Evolutionary conservation across 768 basidiomycete genomes (phyloP).

Genomic region (Dioszegia hungarica): DNA sequence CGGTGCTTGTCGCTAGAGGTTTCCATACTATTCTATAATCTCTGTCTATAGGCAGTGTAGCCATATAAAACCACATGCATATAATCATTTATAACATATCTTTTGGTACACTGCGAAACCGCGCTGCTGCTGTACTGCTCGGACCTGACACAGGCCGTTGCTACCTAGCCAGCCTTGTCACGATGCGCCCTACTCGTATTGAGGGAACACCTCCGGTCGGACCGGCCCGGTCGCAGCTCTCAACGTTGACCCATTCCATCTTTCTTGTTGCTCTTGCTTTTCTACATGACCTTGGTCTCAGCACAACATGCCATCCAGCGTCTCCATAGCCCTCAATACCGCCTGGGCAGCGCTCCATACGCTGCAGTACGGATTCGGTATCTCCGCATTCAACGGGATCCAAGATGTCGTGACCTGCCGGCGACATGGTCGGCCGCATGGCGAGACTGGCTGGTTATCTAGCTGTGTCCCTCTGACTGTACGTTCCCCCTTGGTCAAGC

Average conservation of each 20-base stretch:
- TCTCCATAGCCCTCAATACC: constrained; percentile 20
- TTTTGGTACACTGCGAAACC: neutral
- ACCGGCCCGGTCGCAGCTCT: no score
- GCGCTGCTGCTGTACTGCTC: no score
- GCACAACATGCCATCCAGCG: constrained; percentile 1
- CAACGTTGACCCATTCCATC: no score
- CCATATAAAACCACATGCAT: neutral
- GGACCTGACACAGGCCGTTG: no score
- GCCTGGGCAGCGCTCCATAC: constrained; percentile 40
- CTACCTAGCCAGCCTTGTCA: no score
- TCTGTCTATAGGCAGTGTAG: neutral
- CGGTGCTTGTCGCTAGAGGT: no score
- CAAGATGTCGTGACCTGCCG: constrained; percentile 53
- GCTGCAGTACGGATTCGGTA: constrained; percentile 68
- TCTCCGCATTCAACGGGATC: constrained; percentile 82
- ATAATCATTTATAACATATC: no score
- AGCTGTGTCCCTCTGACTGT: constrained; percentile 35
- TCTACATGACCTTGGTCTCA: no score
- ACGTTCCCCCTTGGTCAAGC: constrained; percentile 5
- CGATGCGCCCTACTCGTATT: no score
- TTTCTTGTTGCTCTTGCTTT: no score
- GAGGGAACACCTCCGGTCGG: no score
- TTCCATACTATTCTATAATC: neutral
- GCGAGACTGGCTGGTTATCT: constrained; percentile 9
- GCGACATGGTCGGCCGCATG: neutral